Evolutionary conservation across 192 early-diverging fungal species (phyloP).

Genomic region (Umbelopsis sp.): DNA sequence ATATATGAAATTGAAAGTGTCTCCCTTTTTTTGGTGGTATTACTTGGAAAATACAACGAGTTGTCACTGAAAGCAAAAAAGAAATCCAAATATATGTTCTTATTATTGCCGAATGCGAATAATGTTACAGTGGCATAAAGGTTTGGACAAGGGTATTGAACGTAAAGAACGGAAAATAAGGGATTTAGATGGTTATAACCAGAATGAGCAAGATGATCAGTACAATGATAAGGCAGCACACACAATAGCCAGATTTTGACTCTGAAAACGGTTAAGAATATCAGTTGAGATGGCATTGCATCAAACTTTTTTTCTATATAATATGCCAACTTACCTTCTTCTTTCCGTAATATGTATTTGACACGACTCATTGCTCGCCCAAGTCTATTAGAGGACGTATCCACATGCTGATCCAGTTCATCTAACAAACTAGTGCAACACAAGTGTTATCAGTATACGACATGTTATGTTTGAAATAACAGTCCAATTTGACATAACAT

Average conservation of each 20-base stretch:
- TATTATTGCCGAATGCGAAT: not conserved
- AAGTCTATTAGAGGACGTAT: conserved; percentile 43
- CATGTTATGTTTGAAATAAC: not conserved
- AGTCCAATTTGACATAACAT: not conserved
- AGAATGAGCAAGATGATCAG: conserved; percentile 57
- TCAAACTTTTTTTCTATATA: not conserved
- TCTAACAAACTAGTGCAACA: conserved; percentile 43
- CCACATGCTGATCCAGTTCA: conserved; percentile 58
- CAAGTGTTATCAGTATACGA: not conserved
- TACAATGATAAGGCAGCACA: conserved; percentile 54
- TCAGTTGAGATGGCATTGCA: not conserved
- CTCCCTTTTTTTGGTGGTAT: too few species aligned
- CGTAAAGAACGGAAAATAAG: not conserved
- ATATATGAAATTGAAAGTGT: too few species aligned
- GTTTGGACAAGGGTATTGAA: not conserved
- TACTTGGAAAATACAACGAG: too few species aligned
- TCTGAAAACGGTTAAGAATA: conserved; percentile 38
- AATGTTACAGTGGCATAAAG: conserved; percentile 7
- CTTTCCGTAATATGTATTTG: conserved; percentile 51
- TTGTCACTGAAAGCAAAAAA: too few species aligned
- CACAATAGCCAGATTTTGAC: conserved; percentile 52
- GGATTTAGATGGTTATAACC: conserved; percentile 47
- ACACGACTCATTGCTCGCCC: conserved; percentile 54
- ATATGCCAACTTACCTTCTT: conserved; percentile 48
- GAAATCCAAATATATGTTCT: not conserved